Conservation (phyloP, 2,329 filamentous ascomycete species). For the Colletotrichum horii region DNA sequence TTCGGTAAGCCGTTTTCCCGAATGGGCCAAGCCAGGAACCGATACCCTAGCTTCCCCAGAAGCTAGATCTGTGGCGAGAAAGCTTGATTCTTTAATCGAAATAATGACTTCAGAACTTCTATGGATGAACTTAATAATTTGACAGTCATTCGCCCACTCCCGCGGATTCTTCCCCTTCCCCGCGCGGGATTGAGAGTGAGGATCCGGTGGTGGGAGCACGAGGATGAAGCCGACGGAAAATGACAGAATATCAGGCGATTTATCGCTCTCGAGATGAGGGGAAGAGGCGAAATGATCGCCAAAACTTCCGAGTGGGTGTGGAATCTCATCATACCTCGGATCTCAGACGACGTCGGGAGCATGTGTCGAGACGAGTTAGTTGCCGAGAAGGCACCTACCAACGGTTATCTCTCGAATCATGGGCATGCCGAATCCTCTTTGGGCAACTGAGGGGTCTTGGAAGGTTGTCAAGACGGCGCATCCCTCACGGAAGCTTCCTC, state of each 20-base stretch:
- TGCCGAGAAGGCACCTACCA: not conserved
- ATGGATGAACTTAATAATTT: not conserved
- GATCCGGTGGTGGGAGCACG: not conserved
- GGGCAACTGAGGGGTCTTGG: not conserved
- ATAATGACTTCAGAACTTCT: not conserved
- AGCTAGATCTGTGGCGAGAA: not conserved
- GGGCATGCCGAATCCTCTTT: not conserved
- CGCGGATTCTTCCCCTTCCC: not conserved
- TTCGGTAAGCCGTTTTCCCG: not conserved
- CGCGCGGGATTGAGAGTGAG: not conserved
- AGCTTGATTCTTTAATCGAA: not conserved
- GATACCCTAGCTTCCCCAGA: not conserved
- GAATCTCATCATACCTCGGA: not conserved
- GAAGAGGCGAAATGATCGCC: not conserved
- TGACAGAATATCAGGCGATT: not conserved
- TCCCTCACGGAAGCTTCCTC: not conserved
- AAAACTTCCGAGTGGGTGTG: not conserved
- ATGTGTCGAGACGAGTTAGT: not conserved
- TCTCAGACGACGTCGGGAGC: not conserved
- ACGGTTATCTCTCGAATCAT: not conserved
- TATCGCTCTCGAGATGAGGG: not conserved
- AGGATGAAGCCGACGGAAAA: not conserved
- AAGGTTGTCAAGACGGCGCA: not conserved
- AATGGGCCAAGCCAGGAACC: not conserved
- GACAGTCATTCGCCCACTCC: not conserved